Base-by-base conservation (phyloP, 2,329 filamentous ascomycete genomes). In the Hymenoscyphus linearis region DNA sequence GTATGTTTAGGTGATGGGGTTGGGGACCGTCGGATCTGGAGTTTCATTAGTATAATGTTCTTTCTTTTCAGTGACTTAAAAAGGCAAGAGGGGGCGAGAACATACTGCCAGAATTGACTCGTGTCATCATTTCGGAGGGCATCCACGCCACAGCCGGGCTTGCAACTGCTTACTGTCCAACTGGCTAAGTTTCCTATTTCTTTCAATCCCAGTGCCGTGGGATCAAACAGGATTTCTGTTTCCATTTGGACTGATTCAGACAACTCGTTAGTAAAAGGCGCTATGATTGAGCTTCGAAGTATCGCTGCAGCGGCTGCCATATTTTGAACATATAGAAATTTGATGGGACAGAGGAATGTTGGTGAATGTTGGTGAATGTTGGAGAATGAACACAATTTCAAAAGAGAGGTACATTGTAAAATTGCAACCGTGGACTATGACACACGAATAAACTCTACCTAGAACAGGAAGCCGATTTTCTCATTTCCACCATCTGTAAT, bases 181-280 rank as follows among this genome's bases (percentile, higher is more conserved):
- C 87, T 89, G 35, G 89, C 90, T 22, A 95, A 81, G 64, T 91
- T 92, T 68, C 88, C 91, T 72, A 95, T 93, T 72, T 95, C 91
- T 73, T 92, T 93, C 64, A 93, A 78, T 52, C 86, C 80, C 10
- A 73, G 55, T 37, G 67, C 66, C 18, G 79, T 76, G 14, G 85
- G 77, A 60, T 86, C 79, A 58, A 86, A 82, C 0, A 73, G 70
- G 4, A 71, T 58, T 60, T 72, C 68, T 7, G 70, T 63, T 44
- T 74, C 72, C 68, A 73, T 73, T n/a, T 66, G 67, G 13, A 67
- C 71, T 73, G 60, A 31, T 37, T 44, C 9, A 16, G 16, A 27
- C 31, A 34, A 34, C 9, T 14, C 26, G 52, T 67, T 58, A 66
- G 62, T 52, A 54, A 14, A 22, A 35, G 57, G 16, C 22, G 18